phyloP scores from a whole-genome alignment of 2,329 filamentous ascomycete genomes.

The Dactylellina cionopaga region DNA sequence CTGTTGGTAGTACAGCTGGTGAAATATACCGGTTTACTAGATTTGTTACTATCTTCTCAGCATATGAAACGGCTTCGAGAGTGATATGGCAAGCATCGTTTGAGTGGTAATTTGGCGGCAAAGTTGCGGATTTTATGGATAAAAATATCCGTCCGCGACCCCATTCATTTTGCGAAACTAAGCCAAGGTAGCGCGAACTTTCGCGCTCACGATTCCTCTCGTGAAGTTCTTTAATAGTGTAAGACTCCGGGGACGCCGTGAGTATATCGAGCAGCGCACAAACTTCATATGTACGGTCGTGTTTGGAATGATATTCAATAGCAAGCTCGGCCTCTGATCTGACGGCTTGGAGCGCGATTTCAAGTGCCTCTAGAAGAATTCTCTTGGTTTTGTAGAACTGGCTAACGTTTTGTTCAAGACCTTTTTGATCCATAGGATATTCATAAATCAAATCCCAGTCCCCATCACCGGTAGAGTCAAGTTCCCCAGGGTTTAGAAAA shows the following conservation, averaged over 20 bases:
- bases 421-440: not conserved
- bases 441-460: no score
- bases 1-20: no score
- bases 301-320: slow-evolving; percentile 1
- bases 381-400: not conserved
- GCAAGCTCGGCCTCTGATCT: not conserved
- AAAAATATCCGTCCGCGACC: slow-evolving; percentile 7
- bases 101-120: not conserved
- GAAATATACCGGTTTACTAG: not conserved
- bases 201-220: not conserved
- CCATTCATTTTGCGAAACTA: slow-evolving; percentile 4
- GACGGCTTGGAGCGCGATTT: not conserved
- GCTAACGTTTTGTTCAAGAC: slow-evolving; percentile 1
- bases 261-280: not conserved
- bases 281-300: not conserved
- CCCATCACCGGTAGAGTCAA: not conserved
- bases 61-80: not conserved
- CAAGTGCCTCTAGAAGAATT: not conserved
- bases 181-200: not conserved
- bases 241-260: not conserved
- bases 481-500: not conserved
- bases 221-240: slow-evolving; percentile 12
- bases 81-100: not conserved
- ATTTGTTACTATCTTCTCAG: not conserved
- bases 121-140: slow-evolving; percentile 10